Evolutionary conservation across 176 grass and related monocot genomes (phyloP).

Genomic region (Puya raimondii): DNA sequence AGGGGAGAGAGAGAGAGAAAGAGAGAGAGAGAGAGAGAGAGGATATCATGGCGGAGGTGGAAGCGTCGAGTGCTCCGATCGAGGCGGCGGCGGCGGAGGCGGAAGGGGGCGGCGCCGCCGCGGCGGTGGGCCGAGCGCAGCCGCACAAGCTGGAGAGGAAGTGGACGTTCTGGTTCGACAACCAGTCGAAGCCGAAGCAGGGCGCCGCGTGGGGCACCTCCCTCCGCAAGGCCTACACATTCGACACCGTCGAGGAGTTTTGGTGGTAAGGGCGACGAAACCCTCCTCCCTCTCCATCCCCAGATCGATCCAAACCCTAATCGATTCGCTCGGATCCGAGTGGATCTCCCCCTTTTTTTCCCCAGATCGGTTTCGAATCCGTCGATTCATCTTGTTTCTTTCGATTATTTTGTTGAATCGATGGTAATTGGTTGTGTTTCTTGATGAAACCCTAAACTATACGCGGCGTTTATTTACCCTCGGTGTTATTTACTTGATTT

Average conservation of each 20-base stretch:
- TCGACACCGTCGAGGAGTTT: slow-evolving; percentile 94
- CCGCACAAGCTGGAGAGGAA: slow-evolving; percentile 76
- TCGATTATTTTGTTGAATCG: too few species aligned
- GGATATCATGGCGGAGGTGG: slow-evolving; percentile 32
- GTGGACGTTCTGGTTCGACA: slow-evolving; percentile 98
- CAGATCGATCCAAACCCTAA: background rate
- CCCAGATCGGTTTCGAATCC: too few species aligned
- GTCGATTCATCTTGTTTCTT: too few species aligned
- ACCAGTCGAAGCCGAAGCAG: slow-evolving; percentile 82
- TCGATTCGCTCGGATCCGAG: slow-evolving; percentile 16
- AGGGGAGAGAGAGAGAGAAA: too few species aligned
- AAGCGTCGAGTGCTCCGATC: slow-evolving; percentile 11
- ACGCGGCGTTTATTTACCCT: too few species aligned
- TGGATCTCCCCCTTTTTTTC: slow-evolving; percentile 5
- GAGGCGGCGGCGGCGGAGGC: slow-evolving; percentile 15
- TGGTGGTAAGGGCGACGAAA: slow-evolving; percentile 46
- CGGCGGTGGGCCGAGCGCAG: slow-evolving; percentile 7
- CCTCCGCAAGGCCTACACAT: slow-evolving; percentile 85
- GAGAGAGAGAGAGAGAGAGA: background rate
- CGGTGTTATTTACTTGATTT: too few species aligned
- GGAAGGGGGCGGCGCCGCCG: slow-evolving; percentile 8
- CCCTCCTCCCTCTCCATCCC: background rate
- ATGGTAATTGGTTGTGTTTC: too few species aligned
- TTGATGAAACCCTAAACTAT: too few species aligned
- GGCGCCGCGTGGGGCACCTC: slow-evolving; percentile 88